Conservation (phyloP, 805 yeast species). For the Lipomyces orientalis region DNA sequence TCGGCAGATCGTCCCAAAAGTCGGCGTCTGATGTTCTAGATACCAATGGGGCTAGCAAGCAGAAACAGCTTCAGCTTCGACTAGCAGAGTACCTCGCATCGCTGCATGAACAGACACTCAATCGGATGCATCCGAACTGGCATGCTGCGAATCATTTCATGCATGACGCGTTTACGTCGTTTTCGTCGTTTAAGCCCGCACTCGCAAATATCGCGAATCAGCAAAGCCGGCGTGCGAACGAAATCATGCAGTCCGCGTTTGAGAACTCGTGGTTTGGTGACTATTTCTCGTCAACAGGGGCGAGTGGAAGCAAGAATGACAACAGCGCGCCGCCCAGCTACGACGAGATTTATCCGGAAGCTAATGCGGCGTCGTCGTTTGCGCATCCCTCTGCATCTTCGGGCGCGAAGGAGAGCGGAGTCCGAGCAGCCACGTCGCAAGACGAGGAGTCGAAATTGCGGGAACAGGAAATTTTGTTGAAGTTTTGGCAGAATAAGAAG, state of each 20-base stretch:
- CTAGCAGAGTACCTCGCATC: conserved; percentile 27
- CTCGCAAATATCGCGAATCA: conserved; percentile 31
- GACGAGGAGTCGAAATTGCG: conserved; percentile 11
- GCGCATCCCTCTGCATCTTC: conserved; percentile 15
- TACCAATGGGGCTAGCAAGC: conserved; percentile 6
- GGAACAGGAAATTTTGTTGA: conserved; percentile 29
- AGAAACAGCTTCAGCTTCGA: conserved; percentile 27
- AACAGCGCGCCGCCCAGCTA: conserved; percentile 32
- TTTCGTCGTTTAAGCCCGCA: conserved; percentile 28
- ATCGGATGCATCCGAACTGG: conserved; percentile 33
- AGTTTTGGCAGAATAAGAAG: conserved; percentile 35
- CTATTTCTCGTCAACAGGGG: conserved; percentile 18
- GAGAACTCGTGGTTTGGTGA: conserved; percentile 34
- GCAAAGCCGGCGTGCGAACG: conserved; percentile 31
- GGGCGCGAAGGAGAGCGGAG: background rate
- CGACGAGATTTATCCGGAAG: conserved; percentile 35
- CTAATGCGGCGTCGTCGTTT: conserved; percentile 7
- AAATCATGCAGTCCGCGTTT: conserved; percentile 19
- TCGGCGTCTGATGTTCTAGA: background rate
- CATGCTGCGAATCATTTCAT: conserved; percentile 29
- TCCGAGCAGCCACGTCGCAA: background rate
- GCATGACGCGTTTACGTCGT: conserved; percentile 32
- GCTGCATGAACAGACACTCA: conserved; percentile 27
- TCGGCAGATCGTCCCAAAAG: conserved; percentile 4
- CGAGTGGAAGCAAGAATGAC: conserved; percentile 4